phyloP scores from a whole-genome alignment of 768 basidiomycete species.

The Phallus indusiatus region DNA sequence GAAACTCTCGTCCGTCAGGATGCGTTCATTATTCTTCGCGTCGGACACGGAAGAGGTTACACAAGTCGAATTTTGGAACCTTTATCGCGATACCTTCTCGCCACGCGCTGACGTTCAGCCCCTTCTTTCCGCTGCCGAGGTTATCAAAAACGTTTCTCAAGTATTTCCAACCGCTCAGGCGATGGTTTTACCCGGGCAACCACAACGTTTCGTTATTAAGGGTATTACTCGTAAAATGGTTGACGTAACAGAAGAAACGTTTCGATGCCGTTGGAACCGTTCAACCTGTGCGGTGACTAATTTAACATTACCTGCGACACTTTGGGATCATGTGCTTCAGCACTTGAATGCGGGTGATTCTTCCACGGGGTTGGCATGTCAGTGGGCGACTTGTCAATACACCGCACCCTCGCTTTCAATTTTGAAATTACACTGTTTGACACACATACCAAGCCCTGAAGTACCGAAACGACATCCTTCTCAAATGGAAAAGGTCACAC shows the following conservation, averaged over 20 bases:
- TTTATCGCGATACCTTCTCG: constrained; percentile 79
- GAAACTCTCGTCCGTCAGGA: constrained; percentile 46
- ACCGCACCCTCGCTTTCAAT: constrained; percentile 35
- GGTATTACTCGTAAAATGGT: constrained; percentile 70
- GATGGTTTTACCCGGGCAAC: constrained; percentile 68
- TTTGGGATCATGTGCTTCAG: constrained; percentile 65
- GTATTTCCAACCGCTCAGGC: constrained; percentile 83
- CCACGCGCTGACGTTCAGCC: constrained; percentile 47
- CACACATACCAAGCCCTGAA: constrained; percentile 60
- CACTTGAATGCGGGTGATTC: constrained; percentile 41
- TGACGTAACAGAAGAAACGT: constrained; percentile 44
- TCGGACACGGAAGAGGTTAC: constrained; percentile 74
- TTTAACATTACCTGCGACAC: constrained; percentile 44
- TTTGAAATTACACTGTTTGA: constrained; percentile 62
- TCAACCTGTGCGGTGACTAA: constrained; percentile 41
- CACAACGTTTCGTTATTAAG: constrained; percentile 77
- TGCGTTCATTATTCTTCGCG: constrained; percentile 79
- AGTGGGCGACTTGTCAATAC: constrained; percentile 63
- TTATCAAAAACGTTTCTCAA: constrained; percentile 84
- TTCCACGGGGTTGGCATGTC: constrained; percentile 29
- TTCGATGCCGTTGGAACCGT: constrained; percentile 71
- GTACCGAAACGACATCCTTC: constrained; percentile 49
- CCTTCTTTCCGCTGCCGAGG: constrained; percentile 77
- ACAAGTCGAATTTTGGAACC: constrained; percentile 92
- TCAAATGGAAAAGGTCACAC: constrained; percentile 65